A percentile compares a stretch with the other conserved stretches of the same genome.
phyloP scores from a whole-genome alignment of 2,329 filamentous ascomycete genomes.

The Raffaelea ambrosiae region DNA sequence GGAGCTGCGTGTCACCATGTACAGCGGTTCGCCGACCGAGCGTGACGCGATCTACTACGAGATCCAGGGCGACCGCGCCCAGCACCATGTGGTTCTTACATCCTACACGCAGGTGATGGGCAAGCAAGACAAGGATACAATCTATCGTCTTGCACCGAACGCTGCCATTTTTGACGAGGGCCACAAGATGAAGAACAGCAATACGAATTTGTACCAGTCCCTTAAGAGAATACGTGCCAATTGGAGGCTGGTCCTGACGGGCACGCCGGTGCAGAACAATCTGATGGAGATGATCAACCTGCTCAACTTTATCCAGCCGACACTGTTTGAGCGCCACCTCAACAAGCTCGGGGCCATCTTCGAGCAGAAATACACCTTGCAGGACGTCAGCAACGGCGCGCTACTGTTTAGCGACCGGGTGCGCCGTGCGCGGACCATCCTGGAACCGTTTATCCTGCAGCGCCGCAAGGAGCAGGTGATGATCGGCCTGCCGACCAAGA shows the following conservation, averaged over 20 bases:
- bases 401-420: slow-evolving; percentile 84
- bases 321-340: slow-evolving; percentile 67
- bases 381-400: slow-evolving; percentile 69
- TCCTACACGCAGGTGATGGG: slow-evolving; percentile 52
- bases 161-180: slow-evolving; percentile 83
- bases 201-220: slow-evolving; percentile 71
- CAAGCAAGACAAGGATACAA: slow-evolving; percentile 38
- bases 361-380: slow-evolving; percentile 80
- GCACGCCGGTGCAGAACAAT: slow-evolving; percentile 92
- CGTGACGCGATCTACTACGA: slow-evolving; percentile 59
- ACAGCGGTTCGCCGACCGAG: slow-evolving; percentile 56
- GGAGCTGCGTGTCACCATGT: slow-evolving; percentile 62
- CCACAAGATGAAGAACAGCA: slow-evolving; percentile 83
- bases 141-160: slow-evolving; percentile 40
- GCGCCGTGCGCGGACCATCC: slow-evolving; percentile 76
- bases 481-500: slow-evolving; percentile 73
- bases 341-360: slow-evolving; percentile 82
- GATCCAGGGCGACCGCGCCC: slow-evolving; percentile 53
- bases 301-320: slow-evolving; percentile 87
- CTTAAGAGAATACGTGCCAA: slow-evolving; percentile 67
- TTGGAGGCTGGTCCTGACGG: slow-evolving; percentile 82
- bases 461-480: slow-evolving; percentile 90
- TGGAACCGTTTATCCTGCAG: slow-evolving; percentile 90
- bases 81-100: slow-evolving; percentile 55
- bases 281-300: slow-evolving; percentile 84